These are phyloP conservation scores for Neonectria neomacrospora DNA, from an alignment of 2,329 filamentous ascomycete genomes.

Conservation along the genomic window DNA sequence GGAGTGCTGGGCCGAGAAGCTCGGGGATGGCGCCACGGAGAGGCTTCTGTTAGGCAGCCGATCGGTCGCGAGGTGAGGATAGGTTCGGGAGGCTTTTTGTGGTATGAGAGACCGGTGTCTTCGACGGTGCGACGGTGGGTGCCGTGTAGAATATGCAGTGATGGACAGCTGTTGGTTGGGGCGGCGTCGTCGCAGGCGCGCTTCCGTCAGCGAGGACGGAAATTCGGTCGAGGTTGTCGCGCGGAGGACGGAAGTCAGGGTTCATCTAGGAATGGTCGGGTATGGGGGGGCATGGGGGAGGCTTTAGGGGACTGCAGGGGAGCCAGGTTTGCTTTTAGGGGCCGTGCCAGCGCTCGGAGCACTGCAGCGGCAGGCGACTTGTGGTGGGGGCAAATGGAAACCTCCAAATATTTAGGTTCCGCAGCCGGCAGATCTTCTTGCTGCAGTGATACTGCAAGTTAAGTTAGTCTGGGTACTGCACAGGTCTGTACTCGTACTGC, in stretches of 20 bases:
- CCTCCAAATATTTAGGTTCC: not conserved
- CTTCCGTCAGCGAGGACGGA: slow-evolving; percentile 38
- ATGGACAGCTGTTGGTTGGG: slow-evolving; percentile 21
- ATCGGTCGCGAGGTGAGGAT: slow-evolving; percentile 15
- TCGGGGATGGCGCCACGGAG: slow-evolving; percentile 38
- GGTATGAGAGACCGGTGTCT: slow-evolving; percentile 19
- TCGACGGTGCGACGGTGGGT: slow-evolving; percentile 13
- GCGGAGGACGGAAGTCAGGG: slow-evolving; percentile 38
- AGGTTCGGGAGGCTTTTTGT: slow-evolving; percentile 8
- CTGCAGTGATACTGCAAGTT: not conserved
- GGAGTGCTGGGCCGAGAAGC: slow-evolving; percentile 38
- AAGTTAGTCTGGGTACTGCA: too few species aligned
- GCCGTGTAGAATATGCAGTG: slow-evolving; percentile 21
- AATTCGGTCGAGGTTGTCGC: slow-evolving; percentile 43
- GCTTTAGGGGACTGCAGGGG: slow-evolving; percentile 20
- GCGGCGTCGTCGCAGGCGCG: slow-evolving; percentile 36
- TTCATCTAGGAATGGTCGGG: slow-evolving; percentile 28
- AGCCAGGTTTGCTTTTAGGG: slow-evolving; percentile 19
- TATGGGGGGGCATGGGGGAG: slow-evolving; percentile 23
- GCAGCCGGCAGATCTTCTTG: not conserved
- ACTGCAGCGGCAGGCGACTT: slow-evolving; percentile 11
- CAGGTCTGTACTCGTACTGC: not conserved
- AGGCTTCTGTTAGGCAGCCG: slow-evolving; percentile 21
- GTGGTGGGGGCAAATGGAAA: slow-evolving; percentile 8
- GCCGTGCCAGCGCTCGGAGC: slow-evolving; percentile 5